These are phyloP conservation scores for Graphium sp. DNA, from an alignment of 2,329 filamentous ascomycete species.

Conservation along the genomic window DNA sequence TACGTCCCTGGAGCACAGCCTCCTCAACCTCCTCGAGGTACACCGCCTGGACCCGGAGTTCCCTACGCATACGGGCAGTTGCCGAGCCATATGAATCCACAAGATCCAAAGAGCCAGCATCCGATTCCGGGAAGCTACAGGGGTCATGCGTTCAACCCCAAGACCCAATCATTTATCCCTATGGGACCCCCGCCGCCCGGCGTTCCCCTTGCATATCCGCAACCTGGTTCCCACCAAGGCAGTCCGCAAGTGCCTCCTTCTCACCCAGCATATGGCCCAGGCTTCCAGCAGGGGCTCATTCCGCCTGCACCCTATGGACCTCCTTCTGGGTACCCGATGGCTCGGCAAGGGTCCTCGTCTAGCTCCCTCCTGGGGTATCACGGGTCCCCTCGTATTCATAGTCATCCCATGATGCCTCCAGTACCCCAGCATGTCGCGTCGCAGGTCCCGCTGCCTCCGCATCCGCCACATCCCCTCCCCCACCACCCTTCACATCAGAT, in stretches of 20 bases:
- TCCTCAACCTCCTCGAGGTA: too few species aligned
- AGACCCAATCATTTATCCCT: slow-evolving; percentile 84
- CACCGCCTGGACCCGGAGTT: slow-evolving; percentile 10
- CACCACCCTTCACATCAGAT: slow-evolving; percentile 20
- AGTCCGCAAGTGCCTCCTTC: slow-evolving; percentile 35
- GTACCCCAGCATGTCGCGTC: slow-evolving; percentile 9
- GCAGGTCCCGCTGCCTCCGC: slow-evolving; percentile 18
- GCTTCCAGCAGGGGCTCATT: slow-evolving; percentile 20
- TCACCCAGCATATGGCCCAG: slow-evolving; percentile 26
- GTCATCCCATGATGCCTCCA: slow-evolving; percentile 1
- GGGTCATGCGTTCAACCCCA: slow-evolving; percentile 79
- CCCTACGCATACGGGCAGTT: slow-evolving; percentile 70
- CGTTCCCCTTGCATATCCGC: slow-evolving; percentile 28
- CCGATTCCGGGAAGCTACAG: slow-evolving; percentile 74
- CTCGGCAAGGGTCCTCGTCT: slow-evolving; percentile 29
- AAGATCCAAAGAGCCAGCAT: slow-evolving; percentile 49
- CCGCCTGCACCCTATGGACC: slow-evolving; percentile 25
- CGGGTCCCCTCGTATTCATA: slow-evolving; percentile 15
- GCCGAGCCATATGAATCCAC: slow-evolving; percentile 50
- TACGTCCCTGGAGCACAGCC: slow-evolving; percentile 11
- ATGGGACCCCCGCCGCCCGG: slow-evolving; percentile 30
- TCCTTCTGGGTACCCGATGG: slow-evolving; percentile 33
- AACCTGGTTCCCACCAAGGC: slow-evolving; percentile 29
- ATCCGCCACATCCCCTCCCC: slow-evolving; percentile 24
- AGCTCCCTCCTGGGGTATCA: slow-evolving; percentile 17